Evolutionary conservation across 768 basidiomycete genomes (phyloP), one percentile per base, ranked within the genome.

Genomic region (Leccinum pellstonianum): DNA sequence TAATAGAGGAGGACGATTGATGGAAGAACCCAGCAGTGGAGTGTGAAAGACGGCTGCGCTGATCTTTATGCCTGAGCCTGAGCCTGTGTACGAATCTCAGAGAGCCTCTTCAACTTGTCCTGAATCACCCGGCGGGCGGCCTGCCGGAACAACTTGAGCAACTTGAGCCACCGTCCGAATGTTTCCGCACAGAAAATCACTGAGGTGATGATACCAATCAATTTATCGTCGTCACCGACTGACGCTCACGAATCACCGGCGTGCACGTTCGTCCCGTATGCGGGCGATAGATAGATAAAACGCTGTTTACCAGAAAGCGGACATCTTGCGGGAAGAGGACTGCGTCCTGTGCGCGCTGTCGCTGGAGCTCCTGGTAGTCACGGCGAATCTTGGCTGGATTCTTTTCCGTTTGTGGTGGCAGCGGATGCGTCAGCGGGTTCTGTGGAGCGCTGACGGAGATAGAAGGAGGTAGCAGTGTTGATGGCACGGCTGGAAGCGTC

Each of bases 391-490:
- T 25, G 92, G 64, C 87, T 90, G 15, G 78, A 75, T 43, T 75
- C 73, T 55, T 73, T 71, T 65, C 64, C 73, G 58, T 69, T 75
- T 37, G 76, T 74, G 51, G 79, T 78, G 27, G 75, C 72, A 27
- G 80, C 77, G 37, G 72, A 66, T 27, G 59, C 37, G 53, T 71
- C 64, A 25, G 83, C 80, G 8, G 84, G 84, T 64, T 86, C 86
- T 5, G 77, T 74, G 17, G 87, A 83, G 25, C 80, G 83, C 62
- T 85, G 83, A 11, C 85, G 83, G 52, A 90, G 77, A 68, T 87
- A 88, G 68, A 83, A 89, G 5, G 73, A 74, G 7, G 83, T 80
- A 10, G 86, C 87, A 48, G 82, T 80, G 8, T 73, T 77, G 9
- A 84, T 65, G 9, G 81, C 80, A 29, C 81, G 79, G 61, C 80